A percentile compares a stretch with the other conserved stretches of the same genome.
Conservation (phyloP, 805 yeast species). For the Saccharomycopsis schoenii region DNA sequence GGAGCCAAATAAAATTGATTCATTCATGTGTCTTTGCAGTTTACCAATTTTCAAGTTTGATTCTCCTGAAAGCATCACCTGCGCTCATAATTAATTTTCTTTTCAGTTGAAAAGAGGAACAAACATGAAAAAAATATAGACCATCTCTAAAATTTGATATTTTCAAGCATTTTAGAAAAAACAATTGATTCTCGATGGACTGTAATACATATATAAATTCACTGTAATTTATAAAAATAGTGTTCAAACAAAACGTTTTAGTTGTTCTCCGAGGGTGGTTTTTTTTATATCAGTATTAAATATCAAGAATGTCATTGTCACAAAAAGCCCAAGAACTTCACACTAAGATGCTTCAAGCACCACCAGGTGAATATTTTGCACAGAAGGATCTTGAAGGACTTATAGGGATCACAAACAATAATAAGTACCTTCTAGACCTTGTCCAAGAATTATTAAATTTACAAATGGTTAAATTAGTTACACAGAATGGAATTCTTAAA, state of each 20-base stretch:
- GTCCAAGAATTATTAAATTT: conserved; percentile 36
- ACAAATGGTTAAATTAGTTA: conserved; percentile 32
- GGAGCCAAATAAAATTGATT: neutral
- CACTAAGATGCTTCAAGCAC: conserved; percentile 46
- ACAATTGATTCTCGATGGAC: neutral
- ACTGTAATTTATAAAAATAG: neutral
- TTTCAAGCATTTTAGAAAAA: too few species aligned
- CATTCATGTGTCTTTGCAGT: neutral
- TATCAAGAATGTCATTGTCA: conserved; percentile 19
- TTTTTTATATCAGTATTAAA: neutral
- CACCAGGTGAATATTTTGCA: conserved; percentile 41
- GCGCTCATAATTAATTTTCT: neutral
- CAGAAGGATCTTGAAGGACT: conserved; percentile 60
- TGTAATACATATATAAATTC: too few species aligned
- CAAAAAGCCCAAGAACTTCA: conserved; percentile 52
- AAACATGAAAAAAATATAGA: neutral
- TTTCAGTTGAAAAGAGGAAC: neutral
- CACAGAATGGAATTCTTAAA: conserved; percentile 53
- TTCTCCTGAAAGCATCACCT: neutral
- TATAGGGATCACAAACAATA: conserved; percentile 31
- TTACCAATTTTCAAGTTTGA: neutral
- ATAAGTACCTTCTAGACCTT: conserved; percentile 30
- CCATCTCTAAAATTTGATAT: neutral
- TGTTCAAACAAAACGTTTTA: too few species aligned
- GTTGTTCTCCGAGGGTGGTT: neutral